Conservation (phyloP, 805 yeast species). For the Isabelozyma heimii region DNA sequence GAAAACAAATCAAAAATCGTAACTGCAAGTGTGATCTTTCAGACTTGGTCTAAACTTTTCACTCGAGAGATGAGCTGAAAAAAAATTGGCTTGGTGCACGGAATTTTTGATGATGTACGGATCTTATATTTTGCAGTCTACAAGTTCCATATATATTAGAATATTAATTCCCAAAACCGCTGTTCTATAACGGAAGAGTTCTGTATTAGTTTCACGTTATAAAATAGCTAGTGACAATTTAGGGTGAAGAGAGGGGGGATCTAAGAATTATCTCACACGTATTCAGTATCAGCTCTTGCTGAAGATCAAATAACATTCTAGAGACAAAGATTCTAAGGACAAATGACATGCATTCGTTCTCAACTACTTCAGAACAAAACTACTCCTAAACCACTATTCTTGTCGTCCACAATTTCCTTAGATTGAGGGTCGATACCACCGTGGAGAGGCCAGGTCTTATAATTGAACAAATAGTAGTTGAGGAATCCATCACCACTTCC, state of each 20-base stretch:
- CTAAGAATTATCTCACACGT: no score
- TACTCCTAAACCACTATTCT: slow-evolving; percentile 83
- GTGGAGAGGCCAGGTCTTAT: slow-evolving; percentile 71
- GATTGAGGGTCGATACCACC: slow-evolving; percentile 72
- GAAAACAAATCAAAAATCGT: neutral
- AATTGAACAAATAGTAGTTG: slow-evolving; percentile 90
- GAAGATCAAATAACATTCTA: neutral
- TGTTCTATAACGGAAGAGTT: no score
- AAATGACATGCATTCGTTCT: no score
- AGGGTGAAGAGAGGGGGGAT: no score
- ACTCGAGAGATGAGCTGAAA: neutral
- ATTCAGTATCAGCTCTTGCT: no score
- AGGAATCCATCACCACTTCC: slow-evolving; percentile 92
- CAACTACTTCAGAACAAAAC: slow-evolving; percentile 84
- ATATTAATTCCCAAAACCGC: no score
- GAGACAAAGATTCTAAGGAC: no score
- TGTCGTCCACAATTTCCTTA: slow-evolving; percentile 49
- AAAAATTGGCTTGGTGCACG: neutral
- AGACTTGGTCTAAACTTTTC: neutral
- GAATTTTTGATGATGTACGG: neutral
- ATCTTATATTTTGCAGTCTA: neutral
- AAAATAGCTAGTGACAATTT: no score
- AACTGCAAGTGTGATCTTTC: no score
- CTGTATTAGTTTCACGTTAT: no score
- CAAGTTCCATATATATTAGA: neutral